Percentiles rank a stretch among this genome's conserved stretches.
Evolutionary conservation across 1,284 basidiomycete species (phyloP).

Genomic region (Kwoniella shivajii): DNA sequence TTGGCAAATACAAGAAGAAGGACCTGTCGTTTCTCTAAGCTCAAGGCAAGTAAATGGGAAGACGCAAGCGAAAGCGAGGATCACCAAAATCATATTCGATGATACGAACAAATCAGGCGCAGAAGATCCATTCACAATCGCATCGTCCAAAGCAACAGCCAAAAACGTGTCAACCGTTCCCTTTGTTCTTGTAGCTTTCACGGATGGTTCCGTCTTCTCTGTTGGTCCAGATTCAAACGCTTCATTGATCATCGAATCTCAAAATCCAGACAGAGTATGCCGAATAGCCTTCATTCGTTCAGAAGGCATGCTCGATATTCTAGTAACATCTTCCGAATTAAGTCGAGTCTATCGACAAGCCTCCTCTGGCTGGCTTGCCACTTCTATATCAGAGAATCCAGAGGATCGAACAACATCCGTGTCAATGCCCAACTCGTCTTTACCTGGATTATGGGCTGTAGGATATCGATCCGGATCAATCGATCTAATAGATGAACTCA

Average conservation of each 20-base stretch:
- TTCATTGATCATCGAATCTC: not conserved
- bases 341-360: slow-evolving; percentile 9
- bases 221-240: not conserved
- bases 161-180: not conserved
- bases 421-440: slow-evolving; percentile 4
- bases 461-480: slow-evolving; percentile 40
- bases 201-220: slow-evolving; percentile 7
- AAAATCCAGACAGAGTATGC: too few species aligned
- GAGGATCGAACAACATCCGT: slow-evolving; percentile 26
- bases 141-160: not conserved
- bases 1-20: slow-evolving; percentile 29
- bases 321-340: not conserved
- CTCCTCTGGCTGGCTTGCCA: slow-evolving; percentile 6
- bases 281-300: slow-evolving; percentile 1
- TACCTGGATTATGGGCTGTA: slow-evolving; percentile 29
- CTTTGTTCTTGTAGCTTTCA: slow-evolving; percentile 9
- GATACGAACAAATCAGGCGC: not conserved
- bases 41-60: not conserved
- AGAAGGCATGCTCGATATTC: not conserved
- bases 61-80: not conserved
- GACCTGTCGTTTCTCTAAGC: not conserved
- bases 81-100: slow-evolving; percentile 14
- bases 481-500: slow-evolving; percentile 37
- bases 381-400: not conserved
- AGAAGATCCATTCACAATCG: slow-evolving; percentile 13